Evolutionary conservation across 2,329 filamentous ascomycete species (phyloP), one percentile per base, ranked within the genome.

Genomic region (Beauveria sp.): DNA sequence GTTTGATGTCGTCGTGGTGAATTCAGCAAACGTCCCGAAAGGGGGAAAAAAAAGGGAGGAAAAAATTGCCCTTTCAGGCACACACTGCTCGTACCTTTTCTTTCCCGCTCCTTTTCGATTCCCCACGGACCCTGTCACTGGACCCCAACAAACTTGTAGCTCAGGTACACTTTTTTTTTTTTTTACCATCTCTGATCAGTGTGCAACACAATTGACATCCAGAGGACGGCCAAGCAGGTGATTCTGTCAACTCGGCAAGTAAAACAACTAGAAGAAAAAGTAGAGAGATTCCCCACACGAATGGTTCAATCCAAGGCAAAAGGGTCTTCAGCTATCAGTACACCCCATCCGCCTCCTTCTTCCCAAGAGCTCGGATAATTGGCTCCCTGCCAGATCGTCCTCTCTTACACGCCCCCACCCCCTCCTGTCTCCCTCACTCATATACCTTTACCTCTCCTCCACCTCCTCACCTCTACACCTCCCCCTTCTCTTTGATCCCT

Each of bases 91-190:
- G 59, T 49, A 28, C 58, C 58, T 54, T 46, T 54, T 54, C 34
- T 31, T 22, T n/a, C n/a, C n/a, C 20, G 1, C 38, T 50, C 31
- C 20, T 28, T 16, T 58, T 50, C 38, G 31, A 31, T 61, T 55
- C 60, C 52, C 60, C 60, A 56, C 53, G 60, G 60, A 62, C 60
- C 60, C 60, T 62, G 53, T 42, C 45, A 50, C 52, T 56, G n/a
- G 60, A 62, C 60, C 60, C 60, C 60, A 62, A 62, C 60, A 62
- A 61, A 56, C 38, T 51, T 52, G 38, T 50, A 50, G 52, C 45
- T 52, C 60, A 62, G 60, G 60, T 62, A 62, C 60, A 46, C 26
- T 45, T 46, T 60, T 60, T 43, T 50, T 43, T n/a, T n/a, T n/a
- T 52, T 12, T 14, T 12, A 3, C 20, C 20, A 42, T 26, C 16